These are phyloP conservation scores for Aspergillus ibericus DNA, from an alignment of 2,329 filamentous ascomycete genomes.

Conservation along the genomic window DNA sequence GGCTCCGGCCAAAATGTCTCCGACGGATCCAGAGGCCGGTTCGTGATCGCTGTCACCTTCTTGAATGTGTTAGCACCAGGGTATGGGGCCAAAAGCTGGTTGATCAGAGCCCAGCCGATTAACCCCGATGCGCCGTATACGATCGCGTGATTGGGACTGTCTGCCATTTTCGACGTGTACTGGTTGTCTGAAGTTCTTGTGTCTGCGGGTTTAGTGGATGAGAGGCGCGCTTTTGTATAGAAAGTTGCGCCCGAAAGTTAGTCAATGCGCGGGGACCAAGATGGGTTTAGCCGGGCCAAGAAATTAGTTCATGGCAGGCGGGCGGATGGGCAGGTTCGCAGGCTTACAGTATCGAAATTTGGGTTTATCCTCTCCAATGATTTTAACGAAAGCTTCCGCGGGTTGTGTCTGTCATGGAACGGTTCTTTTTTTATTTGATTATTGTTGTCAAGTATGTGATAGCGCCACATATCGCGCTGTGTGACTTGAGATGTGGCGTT, in stretches of 20 bases:
- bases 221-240: neutral
- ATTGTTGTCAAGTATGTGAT: too few species aligned
- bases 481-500: too few species aligned
- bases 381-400: too few species aligned
- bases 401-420: too few species aligned
- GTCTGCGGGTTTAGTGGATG: rapidly evolving
- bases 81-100: constrained; percentile 39
- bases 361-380: neutral
- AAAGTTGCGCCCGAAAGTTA: neutral
- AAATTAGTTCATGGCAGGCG: neutral
- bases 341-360: too few species aligned
- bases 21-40: constrained; percentile 37
- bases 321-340: neutral
- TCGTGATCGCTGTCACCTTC: constrained; percentile 43
- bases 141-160: constrained; percentile 30
- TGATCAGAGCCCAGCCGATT: constrained; percentile 43
- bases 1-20: constrained; percentile 34
- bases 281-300: neutral
- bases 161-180: neutral
- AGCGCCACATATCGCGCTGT: too few species aligned
- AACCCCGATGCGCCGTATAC: constrained; percentile 46
- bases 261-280: neutral
- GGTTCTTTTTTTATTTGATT: too few species aligned
- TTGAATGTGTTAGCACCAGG: constrained; percentile 34
- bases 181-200: neutral